Percentiles rank a stretch among this genome's conserved stretches.
Conservation (phyloP, 768 basidiomycete species). For the Suillus discolor region DNA sequence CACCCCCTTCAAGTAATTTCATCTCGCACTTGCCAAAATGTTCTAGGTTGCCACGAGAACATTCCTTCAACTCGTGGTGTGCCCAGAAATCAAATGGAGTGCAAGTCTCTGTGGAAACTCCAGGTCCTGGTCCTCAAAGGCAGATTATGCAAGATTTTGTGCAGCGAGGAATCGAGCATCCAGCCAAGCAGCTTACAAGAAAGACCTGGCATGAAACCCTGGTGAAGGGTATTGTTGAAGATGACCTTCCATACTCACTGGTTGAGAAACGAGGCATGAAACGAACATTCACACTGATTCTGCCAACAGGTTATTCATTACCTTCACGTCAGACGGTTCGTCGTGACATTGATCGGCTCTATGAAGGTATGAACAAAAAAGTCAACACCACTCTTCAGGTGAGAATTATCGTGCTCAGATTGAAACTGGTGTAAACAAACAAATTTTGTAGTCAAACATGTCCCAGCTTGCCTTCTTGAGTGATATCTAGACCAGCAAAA, state of each 20-base stretch:
- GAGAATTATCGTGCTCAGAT: background rate
- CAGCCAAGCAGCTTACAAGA: no score
- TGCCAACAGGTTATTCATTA: background rate
- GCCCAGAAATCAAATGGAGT: no score
- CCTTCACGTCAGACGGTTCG: conserved; percentile 7
- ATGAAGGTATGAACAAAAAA: background rate
- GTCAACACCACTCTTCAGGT: conserved; percentile 1
- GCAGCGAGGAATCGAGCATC: no score
- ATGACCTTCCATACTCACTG: background rate
- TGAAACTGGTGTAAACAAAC: no score
- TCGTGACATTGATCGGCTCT: conserved; percentile 2
- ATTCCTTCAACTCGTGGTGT: no score
- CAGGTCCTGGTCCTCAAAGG: no score
- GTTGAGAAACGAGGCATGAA: background rate
- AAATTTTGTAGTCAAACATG: conserved; percentile 12
- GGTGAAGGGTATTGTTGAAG: conserved; percentile 3
- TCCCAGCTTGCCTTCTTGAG: conserved; percentile 27
- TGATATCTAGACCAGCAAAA: conserved; percentile 36
- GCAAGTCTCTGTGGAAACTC: no score
- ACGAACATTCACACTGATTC: background rate
- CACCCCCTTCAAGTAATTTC: no score
- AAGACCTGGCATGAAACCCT: no score
- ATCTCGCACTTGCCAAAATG: no score
- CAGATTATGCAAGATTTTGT: no score
- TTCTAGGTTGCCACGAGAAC: no score